These are phyloP conservation scores for Rhizopogon sp. DNA, from an alignment of 768 basidiomycete genomes.

Conservation along the genomic window DNA sequence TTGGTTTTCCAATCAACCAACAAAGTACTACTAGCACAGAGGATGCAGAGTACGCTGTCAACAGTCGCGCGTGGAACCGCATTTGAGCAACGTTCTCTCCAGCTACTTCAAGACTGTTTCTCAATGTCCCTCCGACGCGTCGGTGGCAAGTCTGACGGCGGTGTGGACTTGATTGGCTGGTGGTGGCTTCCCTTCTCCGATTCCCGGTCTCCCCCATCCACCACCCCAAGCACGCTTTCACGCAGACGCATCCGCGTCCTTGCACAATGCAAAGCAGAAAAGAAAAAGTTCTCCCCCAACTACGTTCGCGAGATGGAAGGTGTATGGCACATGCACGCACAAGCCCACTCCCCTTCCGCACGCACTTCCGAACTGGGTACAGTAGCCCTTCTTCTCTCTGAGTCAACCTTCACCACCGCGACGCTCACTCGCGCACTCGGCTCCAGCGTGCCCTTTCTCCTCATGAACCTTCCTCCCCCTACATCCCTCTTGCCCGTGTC, in stretches of 20 bases:
- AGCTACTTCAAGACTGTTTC: constrained; percentile 54
- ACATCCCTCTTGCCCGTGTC: background rate
- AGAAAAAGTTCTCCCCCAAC: constrained; percentile 71
- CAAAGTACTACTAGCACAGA: no score
- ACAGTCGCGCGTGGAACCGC: constrained; percentile 63
- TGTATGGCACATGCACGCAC: constrained; percentile 47
- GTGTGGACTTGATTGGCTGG: constrained; percentile 86
- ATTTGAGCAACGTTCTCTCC: constrained; percentile 69
- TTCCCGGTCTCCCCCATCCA: background rate
- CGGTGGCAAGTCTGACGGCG: constrained; percentile 87
- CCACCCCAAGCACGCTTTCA: constrained; percentile 6
- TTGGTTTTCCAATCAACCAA: background rate
- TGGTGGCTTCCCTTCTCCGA: constrained; percentile 71
- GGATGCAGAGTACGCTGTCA: constrained; percentile 21
- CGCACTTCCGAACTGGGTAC: constrained; percentile 6
- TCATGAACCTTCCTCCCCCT: constrained; percentile 67
- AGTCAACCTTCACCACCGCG: constrained; percentile 72
- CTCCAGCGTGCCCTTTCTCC: constrained; percentile 72
- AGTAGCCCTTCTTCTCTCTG: constrained; percentile 76
- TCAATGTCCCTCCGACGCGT: constrained; percentile 79
- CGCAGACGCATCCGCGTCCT: constrained; percentile 67
- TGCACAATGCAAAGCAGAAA: constrained; percentile 90
- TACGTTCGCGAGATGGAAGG: constrained; percentile 90
- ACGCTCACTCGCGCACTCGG: constrained; percentile 67
- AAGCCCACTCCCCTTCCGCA: background rate